A percentile compares a stretch with the other conserved stretches of the same genome.
These are phyloP conservation scores for Arthroderma uncinatum DNA, from an alignment of 2,329 filamentous ascomycete species.

Conservation along the genomic window DNA sequence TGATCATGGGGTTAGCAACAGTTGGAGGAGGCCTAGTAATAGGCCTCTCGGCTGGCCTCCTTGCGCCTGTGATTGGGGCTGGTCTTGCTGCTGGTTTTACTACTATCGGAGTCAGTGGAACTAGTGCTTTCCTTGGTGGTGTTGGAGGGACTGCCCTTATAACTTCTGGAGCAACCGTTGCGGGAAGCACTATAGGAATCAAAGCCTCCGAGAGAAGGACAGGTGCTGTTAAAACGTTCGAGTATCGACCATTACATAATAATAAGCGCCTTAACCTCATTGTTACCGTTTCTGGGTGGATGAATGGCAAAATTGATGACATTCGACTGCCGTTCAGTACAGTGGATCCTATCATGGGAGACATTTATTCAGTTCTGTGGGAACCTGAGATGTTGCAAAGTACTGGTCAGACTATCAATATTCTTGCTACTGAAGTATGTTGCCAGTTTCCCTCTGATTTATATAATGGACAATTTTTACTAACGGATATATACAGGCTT, in stretches of 20 bases:
- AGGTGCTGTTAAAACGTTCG: constrained; percentile 88
- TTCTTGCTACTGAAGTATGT: constrained; percentile 84
- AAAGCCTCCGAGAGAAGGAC: constrained; percentile 78
- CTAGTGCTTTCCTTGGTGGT: constrained; percentile 77
- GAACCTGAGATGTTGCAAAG: constrained; percentile 96
- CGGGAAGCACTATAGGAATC: constrained; percentile 75
- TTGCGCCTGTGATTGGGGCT: constrained; percentile 87
- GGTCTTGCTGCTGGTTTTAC: constrained; percentile 91
- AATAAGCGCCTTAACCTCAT: constrained; percentile 96
- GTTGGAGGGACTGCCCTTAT: constrained; percentile 89
- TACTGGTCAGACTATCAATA: constrained; percentile 98
- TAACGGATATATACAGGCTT: constrained; percentile 48
- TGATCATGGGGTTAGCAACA: constrained; percentile 94
- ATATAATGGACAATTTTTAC: not conserved
- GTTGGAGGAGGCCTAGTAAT: constrained; percentile 93
- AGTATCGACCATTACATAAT: constrained; percentile 92
- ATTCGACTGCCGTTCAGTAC: constrained; percentile 93
- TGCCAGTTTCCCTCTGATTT: not conserved
- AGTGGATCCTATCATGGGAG: constrained; percentile 93
- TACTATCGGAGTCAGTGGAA: constrained; percentile 84
- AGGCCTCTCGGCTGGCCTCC: constrained; percentile 78
- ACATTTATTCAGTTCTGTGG: constrained; percentile 94
- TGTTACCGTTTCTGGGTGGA: constrained; percentile 91
- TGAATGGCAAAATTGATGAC: constrained; percentile 96
- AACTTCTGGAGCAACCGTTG: constrained; percentile 75